Base-by-base conservation (phyloP, 2,329 filamentous ascomycete genomes). In the Fusarium veterinarium region DNA sequence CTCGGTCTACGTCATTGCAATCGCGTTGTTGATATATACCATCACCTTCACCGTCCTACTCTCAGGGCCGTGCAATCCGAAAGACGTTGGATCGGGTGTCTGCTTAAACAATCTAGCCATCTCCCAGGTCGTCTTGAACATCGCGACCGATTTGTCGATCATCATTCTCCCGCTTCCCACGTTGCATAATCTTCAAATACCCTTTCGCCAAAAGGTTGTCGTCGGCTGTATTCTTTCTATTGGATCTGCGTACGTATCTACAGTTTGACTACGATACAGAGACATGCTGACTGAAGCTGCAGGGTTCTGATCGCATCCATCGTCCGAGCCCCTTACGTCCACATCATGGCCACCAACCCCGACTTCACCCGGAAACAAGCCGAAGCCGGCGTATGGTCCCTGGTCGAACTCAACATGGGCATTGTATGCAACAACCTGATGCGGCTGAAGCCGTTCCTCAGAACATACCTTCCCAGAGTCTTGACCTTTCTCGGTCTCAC, bases 341-440 rank as follows among this genome's bases (percentile, higher is more conserved):
- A 16, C 3, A 55, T 60, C 20, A 25, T 62, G 8, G 52, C 41
- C 25, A 58, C 41, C 8, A 40, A 58, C 14, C 41, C 33, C 25
- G 53, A 60, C 10, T 48, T 63, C 11, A 48, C 60, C 13, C 37
- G 30, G 9, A 63, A 60, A 28, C 55, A 63, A n/a, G 60, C 60
- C 8, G 42, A 48, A 12, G 42, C 42, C 7, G 55, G 55, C 11
- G n/a, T 63, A 17, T 63, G 60, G 37, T 64, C 44, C 1, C 8
- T 64, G 0, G 56, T 61, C 8, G 60, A 64, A 12, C 35, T 64
- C 8, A 61, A 51, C 13, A 49, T 64, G 56, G 44, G 44, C 10
- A 64, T 64, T 7, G 25, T 64, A 20, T 44, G 60, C 25, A 61
- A 60, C 37, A 49, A 61, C 3, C 2, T 44, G 9, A 64, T 64